Base-by-base conservation (phyloP, 768 basidiomycete genomes). In the Mycena haematopus region DNA sequence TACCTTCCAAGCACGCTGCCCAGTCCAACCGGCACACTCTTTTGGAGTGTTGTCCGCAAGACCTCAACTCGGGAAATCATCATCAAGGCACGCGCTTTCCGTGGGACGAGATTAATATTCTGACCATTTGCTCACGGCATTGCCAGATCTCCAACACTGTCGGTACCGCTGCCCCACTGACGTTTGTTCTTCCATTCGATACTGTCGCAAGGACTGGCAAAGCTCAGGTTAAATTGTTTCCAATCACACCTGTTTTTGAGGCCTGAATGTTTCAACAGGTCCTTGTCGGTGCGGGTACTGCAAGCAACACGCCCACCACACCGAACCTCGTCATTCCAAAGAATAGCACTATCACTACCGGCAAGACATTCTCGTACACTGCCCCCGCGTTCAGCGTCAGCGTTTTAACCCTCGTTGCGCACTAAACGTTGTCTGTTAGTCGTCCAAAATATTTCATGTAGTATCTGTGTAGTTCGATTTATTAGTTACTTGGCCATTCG, bases 1-100 rank as follows among this genome's bases (percentile, higher is more conserved):
- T 89, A 87, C 67, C 70, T 90, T 1, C 85, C 88, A 3, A 88
- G 84, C 69, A 89, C 86, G 0, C 77, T 87, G 0, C 87, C 88
- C 0, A 73, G 59, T 35, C 53, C 65, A 0, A 69, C 64, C 4
- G 86, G 85, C 11, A 83, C 84, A 0, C 70, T 87, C 1, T 81
- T 85, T 72, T 91, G 89, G 89, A 87, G 86, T 63, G 82, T 89
- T 11, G 78, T 79, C 8, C 76, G 79, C 51, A 76, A 76, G 31
- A 79, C 65, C 3, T 69, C 79, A 2, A 60, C 69, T 0, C 72
- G 77, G 2, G 69, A 82, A 57, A 76, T 89, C 51, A 82, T 85
- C 65, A 83, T 89, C 75, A 90, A 91, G 82, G 88, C 80, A 52
- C 0, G 62, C 29, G 9, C 10, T 8, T 25, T 62, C 17, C 14